phyloP scores from a whole-genome alignment of 2,329 filamentous ascomycete species.

The Bipolaris sorokiniana region DNA sequence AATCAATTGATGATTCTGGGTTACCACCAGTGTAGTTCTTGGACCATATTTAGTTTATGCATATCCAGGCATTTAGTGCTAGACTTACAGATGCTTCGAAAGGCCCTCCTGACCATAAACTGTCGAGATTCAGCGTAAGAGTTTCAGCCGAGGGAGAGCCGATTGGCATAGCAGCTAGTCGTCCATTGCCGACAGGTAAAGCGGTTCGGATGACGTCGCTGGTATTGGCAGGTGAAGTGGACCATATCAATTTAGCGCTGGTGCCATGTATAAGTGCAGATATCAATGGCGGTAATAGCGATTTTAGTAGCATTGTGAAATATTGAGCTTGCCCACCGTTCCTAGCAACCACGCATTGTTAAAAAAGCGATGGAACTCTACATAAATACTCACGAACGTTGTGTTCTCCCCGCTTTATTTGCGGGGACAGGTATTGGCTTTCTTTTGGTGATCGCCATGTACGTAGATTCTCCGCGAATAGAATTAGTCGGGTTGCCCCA shows the following conservation, averaged over 20 bases:
- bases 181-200: slow-evolving; percentile 59
- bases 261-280: background rate
- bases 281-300: background rate
- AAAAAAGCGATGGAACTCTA: background rate
- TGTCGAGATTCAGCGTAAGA: slow-evolving; percentile 57
- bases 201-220: slow-evolving; percentile 33
- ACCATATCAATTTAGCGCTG: slow-evolving; percentile 30
- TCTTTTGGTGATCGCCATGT: slow-evolving; percentile 4
- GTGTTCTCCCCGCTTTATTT: background rate
- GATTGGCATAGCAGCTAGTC: slow-evolving; percentile 55
- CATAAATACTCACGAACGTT: background rate
- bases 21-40: slow-evolving; percentile 59
- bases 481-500: background rate
- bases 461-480: slow-evolving; percentile 15
- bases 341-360: background rate
- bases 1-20: slow-evolving; percentile 44
- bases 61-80: fast-evolving
- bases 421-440: background rate
- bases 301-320: background rate
- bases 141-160: slow-evolving; percentile 53
- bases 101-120: slow-evolving; percentile 59
- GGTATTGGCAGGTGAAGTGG: slow-evolving; percentile 24
- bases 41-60: background rate
- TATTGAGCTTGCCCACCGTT: background rate
- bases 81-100: slow-evolving; percentile 52